These are phyloP conservation scores for Pseudevernia furfuracea DNA, from an alignment of 495 filamentous ascomycete species.

Conservation along the genomic window DNA sequence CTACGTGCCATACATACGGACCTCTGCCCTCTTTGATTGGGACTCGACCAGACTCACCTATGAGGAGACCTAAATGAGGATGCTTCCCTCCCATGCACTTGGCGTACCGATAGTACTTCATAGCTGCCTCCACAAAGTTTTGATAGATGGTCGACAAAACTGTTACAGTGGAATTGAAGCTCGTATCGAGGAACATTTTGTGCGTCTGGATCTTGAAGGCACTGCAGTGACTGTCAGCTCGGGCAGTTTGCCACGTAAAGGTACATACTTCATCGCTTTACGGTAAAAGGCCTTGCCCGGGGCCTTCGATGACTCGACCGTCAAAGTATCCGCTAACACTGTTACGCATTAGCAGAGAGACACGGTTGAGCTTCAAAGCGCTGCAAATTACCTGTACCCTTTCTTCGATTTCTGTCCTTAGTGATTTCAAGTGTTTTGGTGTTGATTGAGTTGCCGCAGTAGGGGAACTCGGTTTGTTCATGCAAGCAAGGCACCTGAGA, in stretches of 20 bases:
- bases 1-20: background rate
- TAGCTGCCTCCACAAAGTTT: constrained; percentile 66
- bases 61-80: constrained; percentile 48
- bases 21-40: background rate
- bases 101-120: constrained; percentile 76
- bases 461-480: constrained; percentile 59
- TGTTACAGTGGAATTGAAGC: constrained; percentile 60
- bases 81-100: constrained; percentile 52
- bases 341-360: constrained; percentile 22
- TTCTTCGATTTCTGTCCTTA: constrained; percentile 48
- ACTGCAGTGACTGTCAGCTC: constrained; percentile 32
- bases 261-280: constrained; percentile 53
- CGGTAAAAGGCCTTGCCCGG: constrained; percentile 71
- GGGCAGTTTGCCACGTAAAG: background rate
- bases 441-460: constrained; percentile 76
- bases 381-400: constrained; percentile 35
- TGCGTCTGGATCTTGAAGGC: constrained; percentile 82
- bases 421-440: constrained; percentile 66
- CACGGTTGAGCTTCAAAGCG: background rate
- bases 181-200: constrained; percentile 81
- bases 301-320: constrained; percentile 59
- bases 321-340: constrained; percentile 53
- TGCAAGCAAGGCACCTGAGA: constrained; percentile 44
- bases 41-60: constrained; percentile 41
- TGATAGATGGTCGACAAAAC: constrained; percentile 68